Evolutionary conservation across 306 rosid genomes (phyloP).

Genomic region (Ammopiptanthus mongolicus): DNA sequence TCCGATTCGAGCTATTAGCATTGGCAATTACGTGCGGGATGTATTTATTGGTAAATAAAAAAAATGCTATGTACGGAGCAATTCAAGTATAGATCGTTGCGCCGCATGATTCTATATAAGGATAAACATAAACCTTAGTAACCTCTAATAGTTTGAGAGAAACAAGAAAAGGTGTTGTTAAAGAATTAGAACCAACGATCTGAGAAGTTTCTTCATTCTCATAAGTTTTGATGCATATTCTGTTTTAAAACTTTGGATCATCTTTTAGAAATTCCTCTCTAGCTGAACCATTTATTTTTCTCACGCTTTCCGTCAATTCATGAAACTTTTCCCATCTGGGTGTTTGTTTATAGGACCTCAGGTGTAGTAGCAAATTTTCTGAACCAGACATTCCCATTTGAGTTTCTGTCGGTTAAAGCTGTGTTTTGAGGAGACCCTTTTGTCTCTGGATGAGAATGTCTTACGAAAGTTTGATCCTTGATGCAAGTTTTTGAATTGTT

Average conservation of each 20-base stretch:
- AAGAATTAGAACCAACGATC: background rate
- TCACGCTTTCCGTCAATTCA: slow-evolving; percentile 22
- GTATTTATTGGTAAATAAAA: too few species aligned
- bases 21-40: too few species aligned
- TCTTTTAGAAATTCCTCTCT: slow-evolving; percentile 13
- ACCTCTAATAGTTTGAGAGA: background rate
- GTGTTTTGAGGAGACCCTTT: slow-evolving; percentile 4
- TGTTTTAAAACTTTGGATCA: background rate
- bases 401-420: slow-evolving; percentile 21
- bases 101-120: too few species aligned
- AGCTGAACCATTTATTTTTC: slow-evolving; percentile 1
- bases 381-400: background rate
- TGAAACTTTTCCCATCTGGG: background rate
- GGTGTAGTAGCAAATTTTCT: background rate
- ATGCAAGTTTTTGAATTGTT: background rate
- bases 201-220: background rate
- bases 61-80: too few species aligned
- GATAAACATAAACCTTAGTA: too few species aligned
- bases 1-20: too few species aligned
- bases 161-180: background rate
- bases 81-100: too few species aligned
- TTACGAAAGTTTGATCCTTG: slow-evolving; percentile 2
- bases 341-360: background rate
- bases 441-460: slow-evolving; percentile 7
- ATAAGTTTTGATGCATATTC: slow-evolving; percentile 5